Conservation (phyloP, 1,284 basidiomycete species). For the Ustanciosporium gigantosporum region DNA sequence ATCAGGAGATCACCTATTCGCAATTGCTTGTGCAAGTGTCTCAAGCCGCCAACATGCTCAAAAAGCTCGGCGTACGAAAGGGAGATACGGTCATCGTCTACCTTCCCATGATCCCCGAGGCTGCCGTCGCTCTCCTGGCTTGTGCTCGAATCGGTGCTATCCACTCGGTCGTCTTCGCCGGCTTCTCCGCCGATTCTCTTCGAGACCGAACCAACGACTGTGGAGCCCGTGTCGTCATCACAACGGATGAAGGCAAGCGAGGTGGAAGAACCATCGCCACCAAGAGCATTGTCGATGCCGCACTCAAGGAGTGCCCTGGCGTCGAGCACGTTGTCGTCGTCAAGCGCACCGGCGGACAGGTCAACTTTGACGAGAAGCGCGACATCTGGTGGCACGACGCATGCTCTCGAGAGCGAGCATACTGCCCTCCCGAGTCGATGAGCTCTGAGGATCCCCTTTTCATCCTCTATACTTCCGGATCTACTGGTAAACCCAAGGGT, state of each 20-base stretch:
- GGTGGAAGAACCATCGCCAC: conserved; percentile 95
- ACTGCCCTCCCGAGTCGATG: conserved; percentile 87
- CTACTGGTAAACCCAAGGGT: conserved; percentile 95
- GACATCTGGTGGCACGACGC: conserved; percentile 98
- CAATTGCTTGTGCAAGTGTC: conserved; percentile 83
- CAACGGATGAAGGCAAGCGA: conserved; percentile 89
- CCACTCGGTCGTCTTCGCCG: conserved; percentile 98
- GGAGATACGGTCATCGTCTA: conserved; percentile 80
- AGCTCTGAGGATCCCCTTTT: conserved; percentile 90
- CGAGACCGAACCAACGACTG: conserved; percentile 92
- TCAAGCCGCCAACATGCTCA: conserved; percentile 88
- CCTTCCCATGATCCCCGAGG: conserved; percentile 66
- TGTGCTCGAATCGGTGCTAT: conserved; percentile 96
- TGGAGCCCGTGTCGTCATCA: conserved; percentile 85
- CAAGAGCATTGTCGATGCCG: conserved; percentile 89
- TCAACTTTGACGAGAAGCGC: conserved; percentile 81
- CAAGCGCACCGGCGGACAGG: conserved; percentile 78
- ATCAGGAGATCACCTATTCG: conserved; percentile 74
- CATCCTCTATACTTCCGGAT: conserved; percentile 93
- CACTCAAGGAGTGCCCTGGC: conserved; percentile 78
- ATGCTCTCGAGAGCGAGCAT: conserved; percentile 78
- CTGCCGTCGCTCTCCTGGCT: conserved; percentile 91
- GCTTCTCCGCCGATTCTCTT: conserved; percentile 94
- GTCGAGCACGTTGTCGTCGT: conserved; percentile 92
- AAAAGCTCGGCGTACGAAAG: conserved; percentile 86